These are phyloP conservation scores for Cryptomeria japonica DNA, from an alignment of 75 land plant species.

Conservation along the genomic window DNA sequence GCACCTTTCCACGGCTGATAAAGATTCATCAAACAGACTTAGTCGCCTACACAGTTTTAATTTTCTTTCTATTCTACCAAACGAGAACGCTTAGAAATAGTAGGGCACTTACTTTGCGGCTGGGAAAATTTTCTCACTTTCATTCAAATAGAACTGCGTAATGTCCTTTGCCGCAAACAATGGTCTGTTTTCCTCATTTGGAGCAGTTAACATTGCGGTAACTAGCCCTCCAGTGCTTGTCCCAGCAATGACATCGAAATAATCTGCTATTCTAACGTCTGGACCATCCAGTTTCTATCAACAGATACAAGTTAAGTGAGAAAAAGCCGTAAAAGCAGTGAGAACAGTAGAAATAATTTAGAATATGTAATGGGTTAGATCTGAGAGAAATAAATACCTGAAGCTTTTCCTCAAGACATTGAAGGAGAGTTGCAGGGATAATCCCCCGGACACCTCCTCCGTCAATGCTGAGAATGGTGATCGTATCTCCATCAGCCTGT, in stretches of 20 bases:
- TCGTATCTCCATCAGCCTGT: constrained; percentile 2
- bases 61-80: too few relatives aligned
- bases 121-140: constrained; percentile 35
- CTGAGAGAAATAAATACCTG: constrained; percentile 11
- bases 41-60: not conserved
- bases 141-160: constrained; percentile 31
- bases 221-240: constrained; percentile 75
- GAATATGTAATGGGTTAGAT: too few relatives aligned
- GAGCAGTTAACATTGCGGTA: constrained; percentile 57
- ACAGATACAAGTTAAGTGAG: not conserved
- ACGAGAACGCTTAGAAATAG: not conserved
- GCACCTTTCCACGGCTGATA: not conserved
- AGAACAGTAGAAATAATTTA: too few relatives aligned
- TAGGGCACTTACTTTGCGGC: constrained; percentile 1
- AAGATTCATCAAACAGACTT: not conserved
- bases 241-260: constrained; percentile 70
- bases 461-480: constrained; percentile 24
- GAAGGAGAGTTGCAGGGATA: constrained; percentile 11
- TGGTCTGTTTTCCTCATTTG: constrained; percentile 43
- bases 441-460: constrained; percentile 31
- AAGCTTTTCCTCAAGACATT: constrained; percentile 16
- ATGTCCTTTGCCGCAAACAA: constrained; percentile 55
- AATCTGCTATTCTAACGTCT: constrained; percentile 55
- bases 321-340: too few relatives aligned
- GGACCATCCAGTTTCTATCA: constrained; percentile 57